Base-by-base conservation (phyloP, 352 stramenopile species). In the Phytopythium cucurbitacearum region DNA sequence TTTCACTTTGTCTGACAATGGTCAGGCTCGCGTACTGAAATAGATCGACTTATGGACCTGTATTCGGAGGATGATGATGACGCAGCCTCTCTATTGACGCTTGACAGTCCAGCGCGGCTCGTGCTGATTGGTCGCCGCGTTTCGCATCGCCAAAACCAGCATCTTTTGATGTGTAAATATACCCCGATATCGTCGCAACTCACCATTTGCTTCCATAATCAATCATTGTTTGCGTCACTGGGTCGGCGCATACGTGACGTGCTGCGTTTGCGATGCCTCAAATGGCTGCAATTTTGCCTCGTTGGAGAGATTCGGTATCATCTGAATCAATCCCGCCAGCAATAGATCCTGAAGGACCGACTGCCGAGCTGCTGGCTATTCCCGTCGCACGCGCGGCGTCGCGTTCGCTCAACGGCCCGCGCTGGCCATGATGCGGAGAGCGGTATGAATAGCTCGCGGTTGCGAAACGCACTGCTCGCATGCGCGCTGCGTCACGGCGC, bases 11-110 rank as follows among this genome's bases (percentile, higher is more conserved):
- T 28, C 21, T 4, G 44, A 33, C 32, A 33, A 42, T 42, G 38
- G 38, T 52, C 35, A 42, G 9, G 5, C 9, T 4, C 3, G 11
- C 7, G 21, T 42, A 52, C n/a, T n/a, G 15, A 35, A 9, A 33
- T 3, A 52, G 11, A 4, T 1, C 10, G 9, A 5, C 9, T 9
- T 21, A 11, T 4, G 11, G 36, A 21, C 47, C 53, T 55, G 12
- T 61, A 62, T 62, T 66, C 34, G 35, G 51, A 48, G 37, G 37
- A 32, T 36, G 44, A 42, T 69, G 62, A 65, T 69, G 57, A 69
- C 62, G 62, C 57, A 69, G 51, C 38, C 13, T 12, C 7, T 35
- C 15, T 40, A 42, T 28, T 56, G 34, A 62, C 40, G 62, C 46
- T 59, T 57, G 62, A 69, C 57, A 59, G 36, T 28, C 15, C 7